Evolutionary conservation across 1,284 basidiomycete species (phyloP), one percentile per base, ranked within the genome.

Genomic region (Pterula multifida): DNA sequence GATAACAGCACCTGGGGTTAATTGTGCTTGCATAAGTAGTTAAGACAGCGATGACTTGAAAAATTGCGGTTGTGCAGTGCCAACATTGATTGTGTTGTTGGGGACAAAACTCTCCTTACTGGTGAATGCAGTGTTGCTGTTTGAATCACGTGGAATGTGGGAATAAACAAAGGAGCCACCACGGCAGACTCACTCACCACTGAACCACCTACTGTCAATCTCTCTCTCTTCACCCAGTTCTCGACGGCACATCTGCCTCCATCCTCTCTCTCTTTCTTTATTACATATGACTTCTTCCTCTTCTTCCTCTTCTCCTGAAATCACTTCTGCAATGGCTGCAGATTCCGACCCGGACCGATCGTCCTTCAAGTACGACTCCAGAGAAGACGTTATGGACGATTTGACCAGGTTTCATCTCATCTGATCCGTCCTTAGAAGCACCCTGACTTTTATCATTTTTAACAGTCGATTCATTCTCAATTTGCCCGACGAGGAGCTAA

Each of bases 401-500:
- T 77, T 95, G 25, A 89, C 88, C 56, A 92, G 88, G 83, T 86
- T 53, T 52, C 15, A 32, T 6, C 28, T 6, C 39, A 4, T 19
- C 19, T 6, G 9, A 22, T 28, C 45, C 60, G 56, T 36, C 56
- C 49, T 36, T 49, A n/a, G 28, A 32, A 6, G 23, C 50, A 15
- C 49, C 49, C 19, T 50, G 52, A 12, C n/a, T 23, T 36, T 32
- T 6, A 32, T 21, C 36, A 53, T 47, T 54, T 39, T 45, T 3
- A 36, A 42, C 56, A 91, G 89, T 65, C 89, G 96, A 47, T 99
- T 99, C 66, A 90, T 99, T 59, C 77, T 98, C 58, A 98, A 98
- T 66, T 78, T 99, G 49, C 96, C 96, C 3, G 85, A 90, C 55
- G 87, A 91, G 61, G 96, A 99, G 69, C 79, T 95, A 53, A 79